Base-by-base conservation (phyloP, 1,139 yeast species). In the Suhomyces choctaworum region DNA sequence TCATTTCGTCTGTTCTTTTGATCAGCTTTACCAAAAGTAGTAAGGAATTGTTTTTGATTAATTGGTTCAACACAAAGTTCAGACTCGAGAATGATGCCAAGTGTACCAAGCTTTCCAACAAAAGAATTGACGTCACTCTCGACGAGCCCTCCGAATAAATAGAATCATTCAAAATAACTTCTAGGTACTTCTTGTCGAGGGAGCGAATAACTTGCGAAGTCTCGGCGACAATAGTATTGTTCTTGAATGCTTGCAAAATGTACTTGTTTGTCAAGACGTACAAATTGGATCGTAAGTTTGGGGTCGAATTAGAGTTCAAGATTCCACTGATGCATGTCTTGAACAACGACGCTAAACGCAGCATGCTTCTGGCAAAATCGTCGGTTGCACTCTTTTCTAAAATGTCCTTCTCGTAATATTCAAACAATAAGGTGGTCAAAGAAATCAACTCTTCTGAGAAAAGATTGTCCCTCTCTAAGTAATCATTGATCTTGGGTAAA, bases 381-480 rank as follows among this genome's bases (percentile, higher is more conserved):
- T 62, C 66, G 40, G 61, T 47, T 10, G 52, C 55, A 24, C 43
- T 48, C 22, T 43, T 49, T 6, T 39, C 41, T 21, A 49, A 44
- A 25, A 51, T 47, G 25, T 73, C 79, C 33, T 65, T 62, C 31
- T 74, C 81, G 52, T 81, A 85, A 15, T 77, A 60, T 40, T 82
- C 86, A 49, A 82, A 80, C 31, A 89, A 59, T 10, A 84, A 71
- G 1, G 85, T 92, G 49, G 88, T 76, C 33, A 89, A 62, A 0
- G 94, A 81, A 1, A 88, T 82, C 42, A 89, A 62, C 41, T 84
- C 94, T 51, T 82, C 88, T 0, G 95, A 82, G 53, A 82, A 84
- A 7, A 65, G 58, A 5, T 80, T 69, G 50, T 87, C 87, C 14
- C 70, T 60, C 27, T 82, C 86, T 36, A 87, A 73, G 56, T 82